Conservation (phyloP, 164 flowering plant genomes). For the Vitis amurensis region DNA sequence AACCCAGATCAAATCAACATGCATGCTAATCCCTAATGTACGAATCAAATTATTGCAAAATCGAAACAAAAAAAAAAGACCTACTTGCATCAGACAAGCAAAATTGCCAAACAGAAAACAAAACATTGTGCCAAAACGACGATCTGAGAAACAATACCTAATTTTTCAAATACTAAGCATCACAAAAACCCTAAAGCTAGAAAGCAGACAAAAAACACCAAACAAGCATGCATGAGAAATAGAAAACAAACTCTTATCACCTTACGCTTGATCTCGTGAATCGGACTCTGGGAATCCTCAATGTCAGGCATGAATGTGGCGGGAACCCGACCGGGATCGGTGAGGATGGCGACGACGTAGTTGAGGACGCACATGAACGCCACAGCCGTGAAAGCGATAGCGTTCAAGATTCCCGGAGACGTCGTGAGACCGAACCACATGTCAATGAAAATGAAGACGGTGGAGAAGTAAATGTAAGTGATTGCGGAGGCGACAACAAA, state of each 20-base stretch:
- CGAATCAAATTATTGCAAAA: too few relatives aligned
- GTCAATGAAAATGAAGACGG: slow-evolving; percentile 71
- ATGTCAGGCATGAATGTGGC: slow-evolving; percentile 65
- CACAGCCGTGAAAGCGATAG: slow-evolving; percentile 53
- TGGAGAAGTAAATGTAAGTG: slow-evolving; percentile 58
- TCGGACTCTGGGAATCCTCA: slow-evolving; percentile 63
- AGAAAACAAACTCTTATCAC: slow-evolving; percentile 24
- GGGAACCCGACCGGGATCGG: slow-evolving; percentile 91
- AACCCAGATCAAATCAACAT: too few relatives aligned
- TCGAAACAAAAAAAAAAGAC: too few relatives aligned
- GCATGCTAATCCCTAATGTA: too few relatives aligned
- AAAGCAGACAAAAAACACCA: not conserved
- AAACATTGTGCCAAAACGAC: too few relatives aligned
- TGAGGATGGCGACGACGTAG: slow-evolving; percentile 48
- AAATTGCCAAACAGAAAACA: too few relatives aligned
- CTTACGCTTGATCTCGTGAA: slow-evolving; percentile 98
- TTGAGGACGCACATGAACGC: slow-evolving; percentile 53
- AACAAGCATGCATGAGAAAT: not conserved
- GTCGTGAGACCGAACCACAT: slow-evolving; percentile 79
- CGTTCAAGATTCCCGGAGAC: slow-evolving; percentile 82
- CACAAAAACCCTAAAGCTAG: too few relatives aligned
- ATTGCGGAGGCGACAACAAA: slow-evolving; percentile 59
- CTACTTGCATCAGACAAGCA: too few relatives aligned
- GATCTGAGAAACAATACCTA: not conserved
- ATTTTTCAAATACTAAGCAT: not conserved